Evolutionary conservation across 768 basidiomycete species (phyloP).

Genomic region (Astraeus odoratus): DNA sequence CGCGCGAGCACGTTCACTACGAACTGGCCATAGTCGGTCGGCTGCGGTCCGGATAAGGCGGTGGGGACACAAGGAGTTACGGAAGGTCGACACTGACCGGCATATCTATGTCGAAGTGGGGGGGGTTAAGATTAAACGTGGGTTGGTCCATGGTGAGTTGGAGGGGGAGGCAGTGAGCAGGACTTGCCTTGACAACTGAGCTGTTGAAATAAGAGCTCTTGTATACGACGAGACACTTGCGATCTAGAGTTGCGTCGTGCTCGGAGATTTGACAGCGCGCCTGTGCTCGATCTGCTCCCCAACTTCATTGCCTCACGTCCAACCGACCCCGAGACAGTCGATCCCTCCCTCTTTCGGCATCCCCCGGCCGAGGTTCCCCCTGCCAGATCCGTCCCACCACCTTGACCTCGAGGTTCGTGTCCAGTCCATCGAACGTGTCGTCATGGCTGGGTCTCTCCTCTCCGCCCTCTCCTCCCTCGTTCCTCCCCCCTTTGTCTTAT

Average conservation of each 20-base stretch:
- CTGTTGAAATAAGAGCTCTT: neutral
- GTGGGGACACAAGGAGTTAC: neutral
- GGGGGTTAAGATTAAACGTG: slow-evolving; percentile 9
- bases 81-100: slow-evolving; percentile 17
- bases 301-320: neutral
- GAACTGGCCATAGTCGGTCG: slow-evolving; percentile 57
- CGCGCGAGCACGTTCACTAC: slow-evolving; percentile 49
- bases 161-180: no score
- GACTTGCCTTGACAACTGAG: slow-evolving; percentile 5
- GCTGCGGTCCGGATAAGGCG: slow-evolving; percentile 13
- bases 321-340: no score
- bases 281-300: slow-evolving; percentile 4
- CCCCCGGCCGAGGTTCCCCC: neutral
- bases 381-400: neutral
- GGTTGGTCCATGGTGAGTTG: slow-evolving; percentile 22
- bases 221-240: no score
- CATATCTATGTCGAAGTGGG: slow-evolving; percentile 23
- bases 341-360: neutral
- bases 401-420: no score
- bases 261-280: neutral
- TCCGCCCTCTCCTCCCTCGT: slow-evolving; percentile 31
- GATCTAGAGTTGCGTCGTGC: neutral
- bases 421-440: neutral
- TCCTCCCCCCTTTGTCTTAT: slow-evolving; percentile 49
- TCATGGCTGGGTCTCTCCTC: slow-evolving; percentile 8